Evolutionary conservation across 306 rosid genomes (phyloP), one percentile per base, ranked within the genome.

Genomic region (Notholithocarpus densiflorus): DNA sequence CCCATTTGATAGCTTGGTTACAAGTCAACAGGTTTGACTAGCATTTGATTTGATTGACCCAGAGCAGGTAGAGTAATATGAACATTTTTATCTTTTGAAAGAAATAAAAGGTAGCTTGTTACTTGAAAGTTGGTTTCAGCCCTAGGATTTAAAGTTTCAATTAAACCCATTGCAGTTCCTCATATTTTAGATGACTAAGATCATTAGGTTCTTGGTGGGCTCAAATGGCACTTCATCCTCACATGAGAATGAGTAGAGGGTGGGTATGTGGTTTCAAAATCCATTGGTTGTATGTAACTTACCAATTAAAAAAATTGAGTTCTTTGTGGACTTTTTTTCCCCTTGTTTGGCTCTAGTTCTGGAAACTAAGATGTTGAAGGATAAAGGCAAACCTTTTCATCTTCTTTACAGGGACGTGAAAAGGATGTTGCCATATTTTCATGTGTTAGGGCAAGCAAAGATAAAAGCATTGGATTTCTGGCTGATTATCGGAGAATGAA

Each of bases 401-500:
- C 55, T 56, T 59, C 66, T 24, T 78, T 74, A 45, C 85, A 94
- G 98, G 98, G 97, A 75, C 97, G 98, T 24, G 98, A 94, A 84
- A 94, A 94, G 87, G 98, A 89, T 64, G 81, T 94, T 13, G 90
- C 89, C 37, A 92, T 94, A 83, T 94, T 94, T 87, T 94, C 97
- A 43, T 94, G 97, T 80, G 97, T 92, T 76, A 85, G 98, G 87
- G 95, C 97, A 81, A 94, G 90, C 78, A 51, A 89, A 84, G 86
- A 87, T 5, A 82, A 72, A 61, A 77, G 91, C 37, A 94, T 94
- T 48, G 98, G 98, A 48, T 94, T 94, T 87, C 60, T 94, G 57
- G 89, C 90, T 45, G 95, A 94, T 85, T 82, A 66, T 56, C 88
- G 97, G 55, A 83, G 98, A 80, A 92, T 94, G 97, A 94, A 94